Conservation (phyloP, 1,284 basidiomycete species). For the Leccinum glutinopallens region DNA sequence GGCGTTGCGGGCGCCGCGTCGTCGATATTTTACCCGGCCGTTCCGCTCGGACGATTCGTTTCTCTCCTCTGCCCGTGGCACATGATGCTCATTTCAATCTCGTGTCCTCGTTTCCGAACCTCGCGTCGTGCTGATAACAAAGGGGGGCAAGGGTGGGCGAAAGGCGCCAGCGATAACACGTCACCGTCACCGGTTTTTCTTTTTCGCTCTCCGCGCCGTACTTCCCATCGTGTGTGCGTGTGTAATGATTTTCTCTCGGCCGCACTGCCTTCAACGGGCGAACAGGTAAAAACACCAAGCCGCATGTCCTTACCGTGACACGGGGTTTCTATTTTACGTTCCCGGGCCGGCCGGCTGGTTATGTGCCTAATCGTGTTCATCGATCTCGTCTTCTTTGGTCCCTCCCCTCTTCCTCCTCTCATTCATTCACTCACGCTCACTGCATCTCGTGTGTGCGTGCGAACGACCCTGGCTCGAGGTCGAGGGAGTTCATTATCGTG, state of each 20-base stretch:
- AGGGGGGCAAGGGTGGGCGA: background rate
- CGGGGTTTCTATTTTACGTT: slow-evolving; percentile 18
- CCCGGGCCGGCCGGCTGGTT: background rate
- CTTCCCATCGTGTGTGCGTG: background rate
- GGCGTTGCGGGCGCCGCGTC: background rate
- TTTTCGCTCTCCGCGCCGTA: slow-evolving; percentile 8
- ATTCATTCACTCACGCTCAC: background rate
- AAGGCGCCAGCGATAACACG: slow-evolving; percentile 6
- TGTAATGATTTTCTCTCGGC: slow-evolving; percentile 26
- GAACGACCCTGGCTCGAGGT: background rate
- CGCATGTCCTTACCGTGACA: slow-evolving; percentile 21
- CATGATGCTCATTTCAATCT: background rate
- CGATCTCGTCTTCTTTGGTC: background rate
- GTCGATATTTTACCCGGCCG: background rate
- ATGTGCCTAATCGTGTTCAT: background rate
- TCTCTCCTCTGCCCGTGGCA: background rate
- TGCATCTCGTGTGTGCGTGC: background rate
- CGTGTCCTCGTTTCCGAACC: background rate
- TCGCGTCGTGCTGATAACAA: background rate
- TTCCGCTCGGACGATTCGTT: background rate
- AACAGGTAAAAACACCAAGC: background rate
- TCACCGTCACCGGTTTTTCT: slow-evolving; percentile 13
- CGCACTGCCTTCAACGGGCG: slow-evolving; percentile 19
- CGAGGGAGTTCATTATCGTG: background rate
- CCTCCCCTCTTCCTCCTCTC: background rate